phyloP scores from a whole-genome alignment of 352 stramenopile genomes.

The Pythium phragmitis region DNA sequence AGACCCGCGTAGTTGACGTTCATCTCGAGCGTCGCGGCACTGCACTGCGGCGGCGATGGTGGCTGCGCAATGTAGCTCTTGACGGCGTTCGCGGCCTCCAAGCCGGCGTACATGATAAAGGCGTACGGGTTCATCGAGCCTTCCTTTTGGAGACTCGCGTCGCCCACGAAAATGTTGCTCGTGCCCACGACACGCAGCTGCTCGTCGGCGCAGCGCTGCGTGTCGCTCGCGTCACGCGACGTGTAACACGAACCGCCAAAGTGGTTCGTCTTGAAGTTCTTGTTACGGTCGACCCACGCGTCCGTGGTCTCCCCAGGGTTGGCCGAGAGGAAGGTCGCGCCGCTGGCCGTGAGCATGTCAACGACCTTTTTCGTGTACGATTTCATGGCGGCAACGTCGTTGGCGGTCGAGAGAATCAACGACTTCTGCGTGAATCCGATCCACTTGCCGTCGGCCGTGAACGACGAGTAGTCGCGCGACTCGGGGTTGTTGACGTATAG shows the following conservation, averaged over 20 bases:
- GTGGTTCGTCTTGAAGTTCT: conserved; percentile 43
- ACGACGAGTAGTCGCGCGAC: conserved; percentile 41
- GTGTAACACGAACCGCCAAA: conserved; percentile 75
- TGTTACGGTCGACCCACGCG: conserved; percentile 40
- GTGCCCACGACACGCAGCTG: conserved; percentile 68
- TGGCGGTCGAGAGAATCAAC: conserved; percentile 39
- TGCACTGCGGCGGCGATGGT: not conserved
- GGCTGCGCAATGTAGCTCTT: conserved; percentile 30
- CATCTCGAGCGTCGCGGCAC: not conserved
- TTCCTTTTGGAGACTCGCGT: conserved; percentile 32
- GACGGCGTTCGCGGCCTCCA: conserved; percentile 45
- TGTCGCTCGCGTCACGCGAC: conserved; percentile 35
- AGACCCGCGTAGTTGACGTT: not conserved
- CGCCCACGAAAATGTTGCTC: conserved; percentile 64
- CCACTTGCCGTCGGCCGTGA: conserved; percentile 32
- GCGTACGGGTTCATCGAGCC: conserved; percentile 76
- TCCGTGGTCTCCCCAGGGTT: conserved; percentile 23
- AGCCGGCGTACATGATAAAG: conserved; percentile 74
- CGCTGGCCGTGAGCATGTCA: conserved; percentile 32
- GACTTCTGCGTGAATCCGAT: not conserved
- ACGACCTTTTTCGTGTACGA: conserved; percentile 60
- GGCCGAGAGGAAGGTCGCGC: conserved; percentile 57
- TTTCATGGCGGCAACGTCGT: conserved; percentile 70
- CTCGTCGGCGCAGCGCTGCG: conserved; percentile 57
- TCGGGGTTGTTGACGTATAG: conserved; percentile 74